These are phyloP conservation scores for Colletotrichum gigasporum DNA, from an alignment of 2,329 filamentous ascomycete species.

Conservation along the genomic window DNA sequence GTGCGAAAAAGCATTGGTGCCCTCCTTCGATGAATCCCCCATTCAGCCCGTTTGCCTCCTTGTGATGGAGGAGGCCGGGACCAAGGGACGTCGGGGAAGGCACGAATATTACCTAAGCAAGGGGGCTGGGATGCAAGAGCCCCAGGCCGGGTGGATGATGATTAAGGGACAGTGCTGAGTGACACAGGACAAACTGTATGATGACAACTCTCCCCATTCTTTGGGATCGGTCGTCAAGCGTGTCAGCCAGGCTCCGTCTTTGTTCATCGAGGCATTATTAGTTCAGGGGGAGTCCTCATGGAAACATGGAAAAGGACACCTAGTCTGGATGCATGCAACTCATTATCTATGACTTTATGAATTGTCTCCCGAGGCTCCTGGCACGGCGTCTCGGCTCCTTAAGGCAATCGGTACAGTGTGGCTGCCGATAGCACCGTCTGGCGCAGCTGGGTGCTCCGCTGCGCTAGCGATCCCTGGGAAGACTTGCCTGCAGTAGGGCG, in stretches of 20 bases:
- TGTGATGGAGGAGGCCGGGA: conserved; percentile 28
- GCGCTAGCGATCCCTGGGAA: conserved; percentile 16
- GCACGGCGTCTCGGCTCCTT: not conserved
- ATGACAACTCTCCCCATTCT: conserved; percentile 19
- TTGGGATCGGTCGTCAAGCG: not conserved
- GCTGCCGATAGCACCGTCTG: conserved; percentile 16
- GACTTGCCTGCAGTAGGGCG: conserved; percentile 13
- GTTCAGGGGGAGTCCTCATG: not conserved
- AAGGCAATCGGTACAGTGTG: not conserved
- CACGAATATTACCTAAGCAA: conserved; percentile 21
- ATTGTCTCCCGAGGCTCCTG: too few species aligned
- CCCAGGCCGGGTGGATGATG: not conserved
- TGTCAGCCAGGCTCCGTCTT: not conserved
- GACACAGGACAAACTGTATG: not conserved
- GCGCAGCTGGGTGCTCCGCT: not conserved
- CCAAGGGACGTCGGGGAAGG: conserved; percentile 19
- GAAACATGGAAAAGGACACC: too few species aligned
- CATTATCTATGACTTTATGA: too few species aligned
- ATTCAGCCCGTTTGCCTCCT: conserved; percentile 20
- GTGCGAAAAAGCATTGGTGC: conserved; percentile 26
- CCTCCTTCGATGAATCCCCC: conserved; percentile 23
- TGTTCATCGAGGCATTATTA: not conserved
- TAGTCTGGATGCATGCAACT: too few species aligned
- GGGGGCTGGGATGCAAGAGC: not conserved
- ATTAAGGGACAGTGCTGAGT: not conserved